Base-by-base conservation (phyloP, 305 asterid species). In the Solanum hybrid region DNA sequence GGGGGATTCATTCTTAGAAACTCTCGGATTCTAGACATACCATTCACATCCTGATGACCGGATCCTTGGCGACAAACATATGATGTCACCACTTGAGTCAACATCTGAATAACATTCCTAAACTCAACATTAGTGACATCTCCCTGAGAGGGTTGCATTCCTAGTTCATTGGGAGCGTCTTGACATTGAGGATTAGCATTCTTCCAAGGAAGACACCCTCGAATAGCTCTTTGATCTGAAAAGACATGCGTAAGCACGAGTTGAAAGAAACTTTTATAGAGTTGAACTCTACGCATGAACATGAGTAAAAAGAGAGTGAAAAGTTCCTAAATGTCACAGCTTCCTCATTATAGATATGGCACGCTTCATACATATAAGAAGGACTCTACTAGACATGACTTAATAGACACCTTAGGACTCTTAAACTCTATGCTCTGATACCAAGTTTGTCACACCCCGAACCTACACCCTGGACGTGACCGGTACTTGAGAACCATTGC, bases 31-130 rank as follows among this genome's bases (percentile, higher is more conserved):
- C 9, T 15, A 5, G 4, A 15, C n/a, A 17, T 6, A 15, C 9
- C 6, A 51, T 51, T 51, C 66, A 15, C 2, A 51, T 51, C n/a
- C 4, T 15, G 8, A 51, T 1, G n/a, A 51, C 0, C 0, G 4
- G 0, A 1, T 15, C n/a, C 2, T 6, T 15, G 3, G n/a, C 0
- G 1, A 51, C n/a, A 15, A 6, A 2, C 29, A 27, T 27, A 27
- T 27, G 1, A 51, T 15, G 66, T 15, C n/a, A 51, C 4, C 9
- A 51, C 66, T 6, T 51, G 9, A 51, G n/a, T 51, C 4, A 51
- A 51, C 4, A 15, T 51, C n/a, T 51, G 0, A 51, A 51, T 51
- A 51, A 0, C n/a, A 51, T 51, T 51, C n/a, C n/a, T 51, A 6
- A 5, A 51, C 66, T 51, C 22, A 2, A 0, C n/a, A 15, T 15